Evolutionary conservation across 176 grass and related monocot genomes (phyloP), one percentile per base, ranked within the genome.

Genomic region (Dactylis glomerata): DNA sequence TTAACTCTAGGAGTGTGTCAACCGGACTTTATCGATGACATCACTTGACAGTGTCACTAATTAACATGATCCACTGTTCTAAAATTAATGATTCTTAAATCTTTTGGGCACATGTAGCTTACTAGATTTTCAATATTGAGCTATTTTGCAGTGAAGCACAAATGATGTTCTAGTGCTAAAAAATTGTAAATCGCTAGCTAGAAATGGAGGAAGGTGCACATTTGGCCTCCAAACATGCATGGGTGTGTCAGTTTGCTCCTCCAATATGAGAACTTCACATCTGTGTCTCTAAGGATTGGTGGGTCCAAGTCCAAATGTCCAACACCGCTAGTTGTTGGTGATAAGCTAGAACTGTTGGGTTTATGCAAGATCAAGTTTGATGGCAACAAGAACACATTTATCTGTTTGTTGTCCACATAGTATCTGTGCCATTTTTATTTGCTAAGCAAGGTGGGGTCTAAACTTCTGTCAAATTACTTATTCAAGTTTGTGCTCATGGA

Each of bases 41-140:
- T 68, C 65, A 38, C 65, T 68, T 38, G 20, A 33, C 3, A 2
- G 32, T 34, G 9, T 11, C 34, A 68, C 19, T 68, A 12, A 11
- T 68, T 14, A 68, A 38, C 32, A 68, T 1, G 65, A 32, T 38
- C 9, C 33, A n/a, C 34, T 38, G 22, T 37, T 67, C 64, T 37
- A 6, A 62, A 58, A 10, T 57, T 24, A 62, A 3, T 32, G 59
- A 34, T 36, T 66, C 17, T 36, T 67, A 33, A 68, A 38, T 38
- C 65, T 68, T 68, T 20, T 68, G 64, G 61, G 65, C 33, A 68
- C 65, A 68, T 67, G 37, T 68, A 68, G 32, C 65, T 68, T 38
- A 68, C 65, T n/a, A 3, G 8, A 68, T 38, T 68, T 68, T n/a
- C 5, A 5, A 4, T 20, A 67, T 36, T 19, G 3, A 20, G 32